Evolutionary conservation across 192 early-diverging fungal species (phyloP).

Genomic region (Coemansia sp.): DNA sequence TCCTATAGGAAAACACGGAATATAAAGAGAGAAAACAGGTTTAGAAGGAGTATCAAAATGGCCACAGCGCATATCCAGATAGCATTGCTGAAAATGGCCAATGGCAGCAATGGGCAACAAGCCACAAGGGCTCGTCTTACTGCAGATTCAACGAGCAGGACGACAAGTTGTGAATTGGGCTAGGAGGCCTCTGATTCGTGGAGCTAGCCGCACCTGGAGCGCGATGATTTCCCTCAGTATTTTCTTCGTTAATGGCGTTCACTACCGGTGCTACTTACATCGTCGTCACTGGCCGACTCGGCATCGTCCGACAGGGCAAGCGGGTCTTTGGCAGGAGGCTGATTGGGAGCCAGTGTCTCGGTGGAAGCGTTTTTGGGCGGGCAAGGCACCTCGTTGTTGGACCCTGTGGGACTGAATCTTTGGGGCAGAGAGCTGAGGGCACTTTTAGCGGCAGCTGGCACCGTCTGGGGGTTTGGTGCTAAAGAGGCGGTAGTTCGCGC

Average conservation of each 20-base stretch:
- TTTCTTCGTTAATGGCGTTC: background rate
- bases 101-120: background rate
- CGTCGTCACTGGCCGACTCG: background rate
- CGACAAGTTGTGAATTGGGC: background rate
- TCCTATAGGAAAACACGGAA: conserved; percentile 20
- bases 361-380: background rate
- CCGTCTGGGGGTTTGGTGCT: background rate
- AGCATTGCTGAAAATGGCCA: background rate
- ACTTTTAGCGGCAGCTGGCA: background rate
- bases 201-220: background rate
- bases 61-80: background rate
- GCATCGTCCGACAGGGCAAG: background rate
- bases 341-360: background rate
- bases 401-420: background rate
- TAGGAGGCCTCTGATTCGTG: background rate
- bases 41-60: background rate
- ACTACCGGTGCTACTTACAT: background rate
- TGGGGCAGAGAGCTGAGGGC: background rate
- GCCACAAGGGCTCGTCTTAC: no score
- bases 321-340: background rate
- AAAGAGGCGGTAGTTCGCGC: background rate
- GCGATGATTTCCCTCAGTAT: background rate
- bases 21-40: background rate
- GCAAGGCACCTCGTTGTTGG: background rate
- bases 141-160: no score